phyloP scores from a whole-genome alignment of 306 rosid species.

The Rosa lucieae region DNA sequence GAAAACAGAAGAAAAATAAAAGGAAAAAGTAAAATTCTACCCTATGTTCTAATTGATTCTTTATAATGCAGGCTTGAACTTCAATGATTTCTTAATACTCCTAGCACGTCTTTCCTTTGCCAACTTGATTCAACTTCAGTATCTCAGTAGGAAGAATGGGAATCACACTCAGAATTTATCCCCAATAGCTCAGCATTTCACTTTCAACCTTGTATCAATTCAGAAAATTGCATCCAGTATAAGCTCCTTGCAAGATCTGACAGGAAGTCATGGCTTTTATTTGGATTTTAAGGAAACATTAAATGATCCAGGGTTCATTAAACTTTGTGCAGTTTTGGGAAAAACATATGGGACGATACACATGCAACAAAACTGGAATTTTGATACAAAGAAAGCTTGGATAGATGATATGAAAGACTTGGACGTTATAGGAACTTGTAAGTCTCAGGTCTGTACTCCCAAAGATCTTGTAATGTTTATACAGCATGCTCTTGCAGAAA shows the following conservation, averaged over 20 bases:
- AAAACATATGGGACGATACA: conserved; percentile 48
- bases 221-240: conserved; percentile 43
- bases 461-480: conserved; percentile 61
- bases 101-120: conserved; percentile 55
- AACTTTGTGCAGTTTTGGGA: conserved; percentile 45
- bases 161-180: conserved; percentile 25
- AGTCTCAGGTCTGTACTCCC: conserved; percentile 45
- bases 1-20: not conserved
- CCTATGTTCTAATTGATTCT: conserved; percentile 17
- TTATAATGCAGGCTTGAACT: conserved; percentile 79
- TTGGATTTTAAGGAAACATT: conserved; percentile 49
- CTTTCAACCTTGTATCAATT: conserved; percentile 55
- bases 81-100: conserved; percentile 69
- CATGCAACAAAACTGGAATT: conserved; percentile 28
- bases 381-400: conserved; percentile 28
- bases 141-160: conserved; percentile 33
- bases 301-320: conserved; percentile 50
- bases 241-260: conserved; percentile 47
- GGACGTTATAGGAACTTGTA: conserved; percentile 34
- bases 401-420: conserved; percentile 37
- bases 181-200: conserved; percentile 45
- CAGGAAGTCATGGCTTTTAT: conserved; percentile 43
- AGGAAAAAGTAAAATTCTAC: too few species aligned
- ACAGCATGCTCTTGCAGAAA: conserved; percentile 30
- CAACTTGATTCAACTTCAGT: conserved; percentile 48